Evolutionary conservation across 2,329 filamentous ascomycete genomes (phyloP).

Genomic region (Periconia macrospinosa): DNA sequence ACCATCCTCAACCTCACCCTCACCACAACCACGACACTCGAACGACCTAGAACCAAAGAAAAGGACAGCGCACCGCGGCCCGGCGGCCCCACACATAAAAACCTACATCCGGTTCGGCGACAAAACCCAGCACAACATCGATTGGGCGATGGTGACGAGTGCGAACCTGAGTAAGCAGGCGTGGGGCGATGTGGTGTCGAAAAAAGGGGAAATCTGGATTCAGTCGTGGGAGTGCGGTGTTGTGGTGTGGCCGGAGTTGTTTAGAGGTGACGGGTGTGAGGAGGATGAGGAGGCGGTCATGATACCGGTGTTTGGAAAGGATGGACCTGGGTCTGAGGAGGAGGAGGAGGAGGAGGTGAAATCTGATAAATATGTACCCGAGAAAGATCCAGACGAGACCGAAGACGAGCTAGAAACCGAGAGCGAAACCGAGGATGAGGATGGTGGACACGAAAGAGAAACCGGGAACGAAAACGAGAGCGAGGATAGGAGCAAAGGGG

Average conservation of each 20-base stretch:
- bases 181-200: slow-evolving; percentile 70
- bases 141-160: slow-evolving; percentile 87
- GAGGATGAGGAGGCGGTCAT: slow-evolving; percentile 52
- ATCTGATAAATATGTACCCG: slow-evolving; percentile 13
- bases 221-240: slow-evolving; percentile 85
- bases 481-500: neutral
- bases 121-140: slow-evolving; percentile 54
- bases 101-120: slow-evolving; percentile 74
- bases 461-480: too few species aligned
- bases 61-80: slow-evolving; percentile 42
- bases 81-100: slow-evolving; percentile 85
- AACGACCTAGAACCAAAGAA: slow-evolving; percentile 2
- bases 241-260: slow-evolving; percentile 73
- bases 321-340: slow-evolving; percentile 49
- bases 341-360: neutral
- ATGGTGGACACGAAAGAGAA: too few species aligned
- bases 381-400: too few species aligned
- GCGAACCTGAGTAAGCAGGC: slow-evolving; percentile 90
- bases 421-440: too few species aligned
- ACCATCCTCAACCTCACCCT: neutral
- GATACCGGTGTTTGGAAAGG: slow-evolving; percentile 68
- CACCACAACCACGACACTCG: too few species aligned
- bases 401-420: neutral
- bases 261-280: slow-evolving; percentile 21
- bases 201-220: slow-evolving; percentile 65